phyloP scores from a whole-genome alignment of 2,329 filamentous ascomycete species.

The Zymoseptoria tritici region DNA sequence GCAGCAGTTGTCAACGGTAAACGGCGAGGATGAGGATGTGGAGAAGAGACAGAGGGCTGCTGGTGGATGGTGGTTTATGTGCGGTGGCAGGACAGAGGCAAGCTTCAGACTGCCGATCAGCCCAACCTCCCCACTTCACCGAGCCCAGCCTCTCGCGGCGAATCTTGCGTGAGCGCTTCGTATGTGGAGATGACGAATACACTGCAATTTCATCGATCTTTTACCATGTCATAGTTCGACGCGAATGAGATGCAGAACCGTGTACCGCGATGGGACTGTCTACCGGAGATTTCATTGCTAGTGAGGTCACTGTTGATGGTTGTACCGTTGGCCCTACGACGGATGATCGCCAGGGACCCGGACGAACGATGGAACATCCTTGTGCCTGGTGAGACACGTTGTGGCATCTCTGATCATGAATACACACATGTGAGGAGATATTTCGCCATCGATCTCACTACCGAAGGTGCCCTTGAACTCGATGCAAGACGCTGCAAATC shows the following conservation, averaged over 20 bases:
- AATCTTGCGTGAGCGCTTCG: not conserved
- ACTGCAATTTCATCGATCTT: not conserved
- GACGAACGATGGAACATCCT: not conserved
- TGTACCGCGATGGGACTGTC: not conserved
- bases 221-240: not conserved
- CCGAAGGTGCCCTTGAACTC: too few relatives aligned
- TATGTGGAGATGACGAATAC: not conserved
- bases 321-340: not conserved
- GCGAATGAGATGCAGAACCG: not conserved
- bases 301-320: not conserved
- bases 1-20: not conserved
- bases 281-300: not conserved
- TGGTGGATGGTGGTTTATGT: not conserved
- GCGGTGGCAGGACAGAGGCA: not conserved
- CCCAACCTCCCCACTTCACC: not conserved
- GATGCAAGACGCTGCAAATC: too few relatives aligned
- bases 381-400: not conserved
- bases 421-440: too few relatives aligned
- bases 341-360: not conserved
- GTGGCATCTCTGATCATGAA: too few relatives aligned
- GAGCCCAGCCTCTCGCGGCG: not conserved
- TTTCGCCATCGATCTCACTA: too few relatives aligned
- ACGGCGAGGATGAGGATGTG: not conserved
- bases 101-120: not conserved
- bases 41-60: not conserved